A percentile compares a stretch with the other conserved stretches of the same genome.
phyloP scores from a whole-genome alignment of 768 basidiomycete genomes.

The Lactifluus hygrophoroides region DNA sequence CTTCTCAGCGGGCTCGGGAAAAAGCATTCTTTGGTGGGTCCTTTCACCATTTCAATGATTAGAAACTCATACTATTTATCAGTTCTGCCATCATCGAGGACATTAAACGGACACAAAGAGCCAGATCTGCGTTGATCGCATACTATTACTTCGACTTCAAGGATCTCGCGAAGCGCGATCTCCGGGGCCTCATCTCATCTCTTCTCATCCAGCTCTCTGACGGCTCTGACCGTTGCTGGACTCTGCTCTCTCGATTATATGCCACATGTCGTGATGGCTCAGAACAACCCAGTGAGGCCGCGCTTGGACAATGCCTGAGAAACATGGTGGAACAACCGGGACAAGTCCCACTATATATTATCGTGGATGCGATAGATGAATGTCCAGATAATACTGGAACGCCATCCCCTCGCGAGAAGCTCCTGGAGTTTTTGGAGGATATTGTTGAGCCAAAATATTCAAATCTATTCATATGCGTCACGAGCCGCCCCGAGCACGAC shows the following conservation, averaged over 20 bases:
- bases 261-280: not conserved
- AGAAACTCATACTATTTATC: not conserved
- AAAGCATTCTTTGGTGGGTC: not conserved
- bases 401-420: not conserved
- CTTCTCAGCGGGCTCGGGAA: not conserved
- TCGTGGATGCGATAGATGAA: not conserved
- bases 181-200: too few species aligned
- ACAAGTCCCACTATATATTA: not conserved
- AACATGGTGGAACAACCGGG: not conserved
- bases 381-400: not conserved
- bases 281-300: not conserved
- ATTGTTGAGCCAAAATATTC: not conserved
- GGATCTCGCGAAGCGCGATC: too few species aligned
- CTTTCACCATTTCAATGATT: not conserved
- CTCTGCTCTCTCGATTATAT: not conserved
- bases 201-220: not conserved
- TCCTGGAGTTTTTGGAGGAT: not conserved
- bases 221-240: not conserved
- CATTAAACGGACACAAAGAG: not conserved
- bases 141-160: too few species aligned
- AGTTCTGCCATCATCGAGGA: not conserved
- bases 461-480: not conserved
- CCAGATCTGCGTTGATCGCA: not conserved
- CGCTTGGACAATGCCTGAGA: not conserved
- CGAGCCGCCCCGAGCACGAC: not conserved